Evolutionary conservation across 805 yeast species (phyloP).

Genomic region (Blastobotrys parvus): DNA sequence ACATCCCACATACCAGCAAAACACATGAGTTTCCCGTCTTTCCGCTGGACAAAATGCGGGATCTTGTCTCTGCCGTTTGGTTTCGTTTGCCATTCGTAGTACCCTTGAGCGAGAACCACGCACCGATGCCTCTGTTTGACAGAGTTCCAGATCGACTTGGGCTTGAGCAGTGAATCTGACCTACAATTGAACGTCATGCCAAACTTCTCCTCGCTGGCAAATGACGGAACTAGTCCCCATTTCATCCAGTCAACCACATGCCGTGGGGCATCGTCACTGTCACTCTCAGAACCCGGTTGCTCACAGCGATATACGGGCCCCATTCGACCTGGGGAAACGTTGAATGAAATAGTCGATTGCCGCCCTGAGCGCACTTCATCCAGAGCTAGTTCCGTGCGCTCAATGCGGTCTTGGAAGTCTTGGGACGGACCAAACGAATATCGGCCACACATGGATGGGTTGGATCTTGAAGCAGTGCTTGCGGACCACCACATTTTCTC

Average conservation of each 20-base stretch:
- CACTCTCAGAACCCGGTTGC: conserved; percentile 2
- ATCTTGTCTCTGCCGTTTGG: conserved; percentile 27
- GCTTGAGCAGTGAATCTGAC: conserved; percentile 44
- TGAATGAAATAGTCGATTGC: conserved; percentile 17
- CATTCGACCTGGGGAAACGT: conserved; percentile 18
- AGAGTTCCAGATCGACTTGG: conserved; percentile 49
- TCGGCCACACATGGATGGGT: conserved; percentile 51
- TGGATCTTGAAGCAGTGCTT: background rate
- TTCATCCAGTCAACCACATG: conserved; percentile 46
- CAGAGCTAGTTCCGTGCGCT: conserved; percentile 11
- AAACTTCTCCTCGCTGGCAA: conserved; percentile 16
- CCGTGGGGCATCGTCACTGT: background rate
- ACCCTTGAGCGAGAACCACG: conserved; percentile 72
- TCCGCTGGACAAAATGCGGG: conserved; percentile 60
- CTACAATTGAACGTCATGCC: conserved; percentile 57
- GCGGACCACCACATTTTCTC: background rate
- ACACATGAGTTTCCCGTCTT: conserved; percentile 45
- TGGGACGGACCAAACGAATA: conserved; percentile 30
- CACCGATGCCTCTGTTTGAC: conserved; percentile 48
- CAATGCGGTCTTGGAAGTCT: conserved; percentile 4
- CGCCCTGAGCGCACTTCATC: conserved; percentile 18
- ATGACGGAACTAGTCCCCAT: conserved; percentile 70
- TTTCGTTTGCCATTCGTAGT: conserved; percentile 73
- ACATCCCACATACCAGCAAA: conserved; percentile 51
- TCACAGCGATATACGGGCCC: conserved; percentile 18